Conservation (phyloP, 768 basidiomycete species). For the Termitomyces eurrhizus region DNA sequence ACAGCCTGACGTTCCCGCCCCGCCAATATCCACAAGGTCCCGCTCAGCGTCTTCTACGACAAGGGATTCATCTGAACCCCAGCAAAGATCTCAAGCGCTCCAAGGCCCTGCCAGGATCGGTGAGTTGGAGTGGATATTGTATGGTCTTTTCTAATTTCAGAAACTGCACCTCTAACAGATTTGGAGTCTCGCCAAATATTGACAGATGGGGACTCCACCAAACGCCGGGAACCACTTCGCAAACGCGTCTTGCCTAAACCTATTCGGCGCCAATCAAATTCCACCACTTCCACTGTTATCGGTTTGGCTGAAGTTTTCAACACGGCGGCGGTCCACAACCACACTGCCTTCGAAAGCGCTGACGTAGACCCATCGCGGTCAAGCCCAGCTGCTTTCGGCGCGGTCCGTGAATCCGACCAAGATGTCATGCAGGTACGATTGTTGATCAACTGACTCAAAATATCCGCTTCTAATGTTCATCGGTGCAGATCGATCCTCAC, state of each 20-base stretch:
- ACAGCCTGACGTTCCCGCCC: not conserved
- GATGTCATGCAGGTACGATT: not conserved
- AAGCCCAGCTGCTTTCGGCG: not conserved
- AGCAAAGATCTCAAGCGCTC: not conserved
- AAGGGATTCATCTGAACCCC: not conserved
- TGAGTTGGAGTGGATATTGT: not conserved
- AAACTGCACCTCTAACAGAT: not conserved
- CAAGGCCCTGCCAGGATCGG: not conserved
- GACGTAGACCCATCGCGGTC: not conserved
- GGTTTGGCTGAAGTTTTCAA: not conserved
- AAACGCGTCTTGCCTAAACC: not conserved
- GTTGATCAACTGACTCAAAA: not conserved
- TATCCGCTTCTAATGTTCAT: not conserved
- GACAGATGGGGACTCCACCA: not conserved
- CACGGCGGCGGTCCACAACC: not conserved
- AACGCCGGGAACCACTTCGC: not conserved
- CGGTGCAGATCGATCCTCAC: not conserved
- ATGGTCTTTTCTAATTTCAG: not conserved
- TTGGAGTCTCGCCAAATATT: not conserved
- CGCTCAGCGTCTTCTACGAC: not conserved
- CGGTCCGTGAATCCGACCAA: not conserved
- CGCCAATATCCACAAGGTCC: not conserved
- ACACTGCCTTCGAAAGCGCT: not conserved
- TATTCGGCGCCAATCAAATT: not conserved
- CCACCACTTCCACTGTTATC: not conserved